phyloP scores from a whole-genome alignment of 148 eudicot species.

The Suaeda aralocaspica region DNA sequence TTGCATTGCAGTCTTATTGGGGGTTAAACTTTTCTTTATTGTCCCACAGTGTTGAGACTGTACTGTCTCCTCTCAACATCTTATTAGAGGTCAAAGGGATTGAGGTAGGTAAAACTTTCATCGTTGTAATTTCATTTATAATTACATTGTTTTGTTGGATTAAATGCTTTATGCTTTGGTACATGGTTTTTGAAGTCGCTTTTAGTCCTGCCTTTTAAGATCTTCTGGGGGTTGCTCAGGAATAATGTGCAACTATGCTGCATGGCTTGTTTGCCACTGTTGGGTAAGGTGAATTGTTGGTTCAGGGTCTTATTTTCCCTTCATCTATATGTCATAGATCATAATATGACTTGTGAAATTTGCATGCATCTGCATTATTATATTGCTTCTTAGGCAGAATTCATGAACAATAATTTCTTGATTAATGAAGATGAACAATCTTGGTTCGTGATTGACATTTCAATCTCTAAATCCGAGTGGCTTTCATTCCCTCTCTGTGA shows the following conservation, averaged over 20 bases:
- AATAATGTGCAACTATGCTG: constrained; percentile 8
- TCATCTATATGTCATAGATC: constrained; percentile 4
- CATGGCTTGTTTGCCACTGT: constrained; percentile 16
- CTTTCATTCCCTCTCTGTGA: neutral
- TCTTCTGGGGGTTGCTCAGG: constrained; percentile 11
- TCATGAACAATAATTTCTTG: neutral
- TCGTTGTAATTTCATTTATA: constrained; percentile 20
- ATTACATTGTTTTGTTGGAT: constrained; percentile 19
- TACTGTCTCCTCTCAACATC: constrained; percentile 38
- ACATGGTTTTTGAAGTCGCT: constrained; percentile 12
- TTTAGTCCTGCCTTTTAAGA: constrained; percentile 5
- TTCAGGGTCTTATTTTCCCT: constrained; percentile 1
- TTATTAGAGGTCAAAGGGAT: constrained; percentile 33
- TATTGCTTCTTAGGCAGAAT: neutral
- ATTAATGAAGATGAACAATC: constrained; percentile 2
- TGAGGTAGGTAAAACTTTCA: constrained; percentile 42
- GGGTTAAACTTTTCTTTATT: constrained; percentile 38
- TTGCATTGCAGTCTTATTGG: constrained; percentile 25
- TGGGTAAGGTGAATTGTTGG: constrained; percentile 20
- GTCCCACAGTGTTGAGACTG: constrained; percentile 44
- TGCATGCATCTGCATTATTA: constrained; percentile 11
- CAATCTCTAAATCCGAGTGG: neutral
- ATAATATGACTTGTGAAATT: neutral
- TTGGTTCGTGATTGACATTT: neutral
- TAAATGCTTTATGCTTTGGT: constrained; percentile 18